A percentile compares a stretch with the other conserved stretches of the same genome.
Evolutionary conservation across 495 filamentous ascomycete genomes (phyloP).

Genomic region (Penicillium egyptiacum): DNA sequence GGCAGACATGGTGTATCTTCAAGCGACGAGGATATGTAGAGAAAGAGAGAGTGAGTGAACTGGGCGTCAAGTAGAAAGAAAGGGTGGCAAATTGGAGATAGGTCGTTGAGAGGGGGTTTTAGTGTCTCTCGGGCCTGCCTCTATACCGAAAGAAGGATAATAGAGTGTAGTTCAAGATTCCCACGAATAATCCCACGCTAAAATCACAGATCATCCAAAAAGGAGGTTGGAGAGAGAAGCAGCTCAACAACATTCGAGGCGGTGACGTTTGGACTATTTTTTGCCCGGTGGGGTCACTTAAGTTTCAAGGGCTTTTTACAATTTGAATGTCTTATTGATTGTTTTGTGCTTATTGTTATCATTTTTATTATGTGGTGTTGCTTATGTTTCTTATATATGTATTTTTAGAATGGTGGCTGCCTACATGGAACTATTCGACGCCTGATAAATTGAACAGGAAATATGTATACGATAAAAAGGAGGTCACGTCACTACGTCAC

Average conservation of each 20-base stretch:
- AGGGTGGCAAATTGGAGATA: slow-evolving; percentile 16
- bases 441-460: neutral
- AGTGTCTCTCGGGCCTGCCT: slow-evolving; percentile 6
- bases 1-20: slow-evolving; percentile 33
- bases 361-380: neutral
- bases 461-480: neutral
- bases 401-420: neutral
- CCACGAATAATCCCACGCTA: neutral
- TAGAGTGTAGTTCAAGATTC: neutral
- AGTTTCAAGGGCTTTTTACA: neutral
- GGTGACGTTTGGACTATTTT: slow-evolving; percentile 37
- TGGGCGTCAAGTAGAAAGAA: slow-evolving; percentile 10
- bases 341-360: neutral
- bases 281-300: slow-evolving; percentile 14
- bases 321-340: neutral
- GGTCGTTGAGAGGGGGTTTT: slow-evolving; percentile 17
- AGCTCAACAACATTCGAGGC: slow-evolving; percentile 20
- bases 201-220: slow-evolving; percentile 1
- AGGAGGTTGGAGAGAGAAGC: slow-evolving; percentile 5
- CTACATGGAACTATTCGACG: neutral
- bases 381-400: neutral
- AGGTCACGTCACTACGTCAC: neutral
- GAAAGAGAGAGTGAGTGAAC: neutral
- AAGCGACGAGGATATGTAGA: neutral
- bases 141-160: slow-evolving; percentile 6